A percentile compares a stretch with the other conserved stretches of the same genome.
phyloP scores from a whole-genome alignment of 352 stramenopile genomes.

The Blastocystis sp. region DNA sequence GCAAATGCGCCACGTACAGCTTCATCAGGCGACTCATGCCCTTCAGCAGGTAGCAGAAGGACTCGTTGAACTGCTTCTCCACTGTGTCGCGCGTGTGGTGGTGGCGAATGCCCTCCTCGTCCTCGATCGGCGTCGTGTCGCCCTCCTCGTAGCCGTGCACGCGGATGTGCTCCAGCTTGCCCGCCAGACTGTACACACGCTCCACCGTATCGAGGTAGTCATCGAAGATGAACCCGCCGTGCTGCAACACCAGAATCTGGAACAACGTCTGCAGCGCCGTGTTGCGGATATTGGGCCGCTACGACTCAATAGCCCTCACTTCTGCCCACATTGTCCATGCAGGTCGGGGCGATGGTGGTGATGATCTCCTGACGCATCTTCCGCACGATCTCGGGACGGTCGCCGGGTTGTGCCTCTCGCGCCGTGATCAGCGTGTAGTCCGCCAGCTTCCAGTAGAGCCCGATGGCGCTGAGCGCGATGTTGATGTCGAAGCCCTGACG shows the following conservation, averaged over 20 bases:
- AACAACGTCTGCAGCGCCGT: conserved; percentile 37
- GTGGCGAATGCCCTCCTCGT: conserved; percentile 27
- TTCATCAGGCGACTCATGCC: conserved; percentile 3
- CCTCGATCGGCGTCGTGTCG: neutral
- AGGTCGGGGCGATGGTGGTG: conserved; percentile 3
- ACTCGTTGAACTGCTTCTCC: conserved; percentile 63
- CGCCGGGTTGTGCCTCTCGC: conserved; percentile 21
- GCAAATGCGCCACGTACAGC: conserved; percentile 10
- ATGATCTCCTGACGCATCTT: conserved; percentile 43
- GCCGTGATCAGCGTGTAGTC: conserved; percentile 39
- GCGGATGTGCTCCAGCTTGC: conserved; percentile 2
- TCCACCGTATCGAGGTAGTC: conserved; percentile 11
- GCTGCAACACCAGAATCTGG: conserved; percentile 53
- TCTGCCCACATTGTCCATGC: neutral
- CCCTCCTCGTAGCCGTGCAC: conserved; percentile 1
- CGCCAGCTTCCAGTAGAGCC: conserved; percentile 39
- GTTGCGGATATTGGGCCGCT: conserved; percentile 25
- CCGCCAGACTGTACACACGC: neutral
- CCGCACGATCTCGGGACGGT: conserved; percentile 11
- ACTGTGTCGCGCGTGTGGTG: conserved; percentile 56
- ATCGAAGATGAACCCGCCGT: conserved; percentile 31
- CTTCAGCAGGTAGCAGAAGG: conserved; percentile 41
- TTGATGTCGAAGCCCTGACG: conserved; percentile 19
- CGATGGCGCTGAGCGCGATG: conserved; percentile 21
- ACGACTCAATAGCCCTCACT: neutral